phyloP scores from a whole-genome alignment of 2,329 filamentous ascomycete genomes.

The Thermoascus crustaceus region DNA sequence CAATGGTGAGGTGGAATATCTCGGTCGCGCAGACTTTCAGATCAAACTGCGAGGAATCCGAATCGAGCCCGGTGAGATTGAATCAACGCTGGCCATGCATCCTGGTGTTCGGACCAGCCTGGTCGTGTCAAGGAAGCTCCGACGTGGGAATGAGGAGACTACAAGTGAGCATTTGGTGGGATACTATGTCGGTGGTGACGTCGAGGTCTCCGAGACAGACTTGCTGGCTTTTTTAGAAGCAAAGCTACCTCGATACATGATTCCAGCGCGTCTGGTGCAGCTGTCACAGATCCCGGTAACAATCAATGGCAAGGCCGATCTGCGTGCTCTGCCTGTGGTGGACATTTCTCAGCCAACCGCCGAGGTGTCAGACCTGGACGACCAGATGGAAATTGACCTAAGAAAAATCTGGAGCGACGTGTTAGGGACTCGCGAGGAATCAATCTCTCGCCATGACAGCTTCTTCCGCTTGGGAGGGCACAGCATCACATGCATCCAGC shows the following conservation, averaged over 20 bases:
- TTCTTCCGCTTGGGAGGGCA: slow-evolving; percentile 1
- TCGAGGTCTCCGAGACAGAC: neutral
- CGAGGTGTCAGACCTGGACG: neutral
- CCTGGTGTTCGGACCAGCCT: neutral
- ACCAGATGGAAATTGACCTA: neutral
- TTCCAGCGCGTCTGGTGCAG: slow-evolving; percentile 5
- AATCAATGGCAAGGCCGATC: slow-evolving; percentile 7
- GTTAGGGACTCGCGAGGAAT: neutral
- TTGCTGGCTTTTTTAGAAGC: neutral
- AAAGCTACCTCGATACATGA: slow-evolving; percentile 10
- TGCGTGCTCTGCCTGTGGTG: slow-evolving; percentile 2
- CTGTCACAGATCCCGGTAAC: slow-evolving; percentile 6
- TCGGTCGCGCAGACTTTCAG: slow-evolving; percentile 53
- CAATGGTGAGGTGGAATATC: slow-evolving; percentile 11
- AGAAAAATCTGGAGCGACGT: neutral
- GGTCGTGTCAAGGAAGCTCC: neutral
- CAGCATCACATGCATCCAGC: slow-evolving; percentile 2
- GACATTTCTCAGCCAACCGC: neutral
- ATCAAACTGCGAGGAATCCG: slow-evolving; percentile 55
- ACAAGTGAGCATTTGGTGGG: neutral
- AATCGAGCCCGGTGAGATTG: slow-evolving; percentile 45
- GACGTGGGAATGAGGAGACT: neutral
- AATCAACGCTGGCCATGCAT: neutral
- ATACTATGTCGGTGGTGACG: neutral
- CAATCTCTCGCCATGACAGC: neutral